Conservation (phyloP, 306 rosid species). For the Lotus japonicus region DNA sequence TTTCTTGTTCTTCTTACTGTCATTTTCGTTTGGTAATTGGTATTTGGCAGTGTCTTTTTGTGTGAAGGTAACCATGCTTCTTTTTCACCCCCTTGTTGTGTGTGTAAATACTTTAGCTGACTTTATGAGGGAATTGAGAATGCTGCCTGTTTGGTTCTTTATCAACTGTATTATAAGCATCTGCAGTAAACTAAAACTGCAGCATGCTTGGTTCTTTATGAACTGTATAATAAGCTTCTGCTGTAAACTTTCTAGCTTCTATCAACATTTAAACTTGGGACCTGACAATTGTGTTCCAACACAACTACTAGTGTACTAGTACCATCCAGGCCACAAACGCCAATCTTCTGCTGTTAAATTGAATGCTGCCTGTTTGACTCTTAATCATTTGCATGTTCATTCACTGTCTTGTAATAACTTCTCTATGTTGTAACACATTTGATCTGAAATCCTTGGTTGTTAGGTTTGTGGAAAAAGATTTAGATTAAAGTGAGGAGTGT, state of each 20-base stretch:
- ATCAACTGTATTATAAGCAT: conserved; percentile 22
- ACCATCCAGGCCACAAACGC: too few species aligned
- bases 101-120: conserved; percentile 39
- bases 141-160: conserved; percentile 7
- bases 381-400: neutral
- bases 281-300: too few species aligned
- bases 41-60: too few species aligned
- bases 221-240: conserved; percentile 23
- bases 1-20: conserved; percentile 61
- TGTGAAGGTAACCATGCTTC: neutral
- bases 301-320: too few species aligned
- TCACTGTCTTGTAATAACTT: neutral
- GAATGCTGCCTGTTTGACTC: neutral
- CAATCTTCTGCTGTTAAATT: conserved; percentile 8
- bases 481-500: neutral
- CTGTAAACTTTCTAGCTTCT: too few species aligned
- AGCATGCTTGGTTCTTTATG: neutral
- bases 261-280: too few species aligned
- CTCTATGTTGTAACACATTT: neutral
- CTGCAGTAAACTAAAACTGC: conserved; percentile 7
- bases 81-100: conserved; percentile 1
- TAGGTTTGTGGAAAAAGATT: neutral
- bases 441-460: neutral
- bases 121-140: conserved; percentile 15
- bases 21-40: conserved; percentile 63